These are phyloP conservation scores for Dictyostelium citrinum DNA, from an alignment of 78 protist genomes.

Conservation along the genomic window DNA sequence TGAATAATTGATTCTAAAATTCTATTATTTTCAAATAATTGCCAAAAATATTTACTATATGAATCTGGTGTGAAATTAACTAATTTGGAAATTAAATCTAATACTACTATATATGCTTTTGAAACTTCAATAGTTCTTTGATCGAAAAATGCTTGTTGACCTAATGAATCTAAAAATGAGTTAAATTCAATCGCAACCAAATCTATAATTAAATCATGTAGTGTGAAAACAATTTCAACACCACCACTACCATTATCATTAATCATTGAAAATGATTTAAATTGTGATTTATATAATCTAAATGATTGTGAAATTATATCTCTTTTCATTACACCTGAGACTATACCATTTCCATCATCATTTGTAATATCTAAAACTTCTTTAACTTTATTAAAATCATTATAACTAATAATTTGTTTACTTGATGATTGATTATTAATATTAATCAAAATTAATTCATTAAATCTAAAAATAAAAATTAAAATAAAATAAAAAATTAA, in stretches of 20 bases:
- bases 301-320: background rate
- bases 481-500: background rate
- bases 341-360: background rate
- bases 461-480: background rate
- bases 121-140: background rate
- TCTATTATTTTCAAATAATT: background rate
- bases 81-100: background rate
- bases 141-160: background rate
- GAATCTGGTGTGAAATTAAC: background rate
- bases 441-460: background rate
- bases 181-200: background rate
- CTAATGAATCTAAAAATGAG: background rate
- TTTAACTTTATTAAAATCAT: background rate
- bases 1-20: background rate
- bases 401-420: background rate
- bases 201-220: slow-evolving; percentile 24
- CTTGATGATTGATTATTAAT: background rate
- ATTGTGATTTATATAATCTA: background rate
- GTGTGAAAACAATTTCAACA: background rate
- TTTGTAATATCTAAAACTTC: background rate
- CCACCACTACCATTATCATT: background rate
- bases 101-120: background rate
- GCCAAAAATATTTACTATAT: background rate
- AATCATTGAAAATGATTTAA: background rate
- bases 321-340: background rate